Percentiles rank a stretch among this genome's conserved stretches.
Evolutionary conservation across 257 asterid genomes (phyloP).

Genomic region (Sherardia arvensis): DNA sequence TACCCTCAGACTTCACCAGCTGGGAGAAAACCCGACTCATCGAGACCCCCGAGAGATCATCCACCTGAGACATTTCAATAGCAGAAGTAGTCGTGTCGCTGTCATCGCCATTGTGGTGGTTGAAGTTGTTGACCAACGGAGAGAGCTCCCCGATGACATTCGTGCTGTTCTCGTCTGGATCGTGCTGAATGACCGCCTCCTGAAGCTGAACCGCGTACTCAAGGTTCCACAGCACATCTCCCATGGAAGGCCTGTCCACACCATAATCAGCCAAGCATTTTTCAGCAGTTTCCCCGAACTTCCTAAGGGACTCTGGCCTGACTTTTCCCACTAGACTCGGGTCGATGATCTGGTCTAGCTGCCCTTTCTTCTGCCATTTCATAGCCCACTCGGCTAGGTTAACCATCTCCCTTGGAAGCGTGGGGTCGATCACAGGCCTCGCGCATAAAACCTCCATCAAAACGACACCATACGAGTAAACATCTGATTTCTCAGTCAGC

Average conservation of each 20-base stretch:
- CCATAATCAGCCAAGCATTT: conserved; percentile 76
- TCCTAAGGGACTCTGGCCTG: conserved; percentile 61
- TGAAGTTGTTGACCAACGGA: conserved; percentile 33
- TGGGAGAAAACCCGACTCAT: conserved; percentile 71
- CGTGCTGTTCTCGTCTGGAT: conserved; percentile 64
- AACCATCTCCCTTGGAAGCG: conserved; percentile 76
- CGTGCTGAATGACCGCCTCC: conserved; percentile 43
- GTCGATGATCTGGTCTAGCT: conserved; percentile 54
- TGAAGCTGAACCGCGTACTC: conserved; percentile 81
- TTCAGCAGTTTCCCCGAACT: conserved; percentile 76
- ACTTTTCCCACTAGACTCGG: conserved; percentile 42
- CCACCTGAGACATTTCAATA: conserved; percentile 31
- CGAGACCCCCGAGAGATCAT: conserved; percentile 56
- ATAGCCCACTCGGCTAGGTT: conserved; percentile 85
- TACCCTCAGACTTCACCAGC: conserved; percentile 62
- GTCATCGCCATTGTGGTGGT: conserved; percentile 10
- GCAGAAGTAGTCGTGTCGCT: conserved; percentile 27
- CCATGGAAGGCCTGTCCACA: conserved; percentile 70
- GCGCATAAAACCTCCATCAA: conserved; percentile 69
- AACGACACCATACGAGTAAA: conserved; percentile 73
- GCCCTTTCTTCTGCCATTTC: conserved; percentile 71
- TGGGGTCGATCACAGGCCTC: conserved; percentile 72
- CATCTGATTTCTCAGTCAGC: conserved; percentile 70
- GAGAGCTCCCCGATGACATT: conserved; percentile 53
- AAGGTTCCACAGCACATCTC: conserved; percentile 77